Conservation (phyloP, 805 yeast genomes). For the Yueomyces sinensis region DNA sequence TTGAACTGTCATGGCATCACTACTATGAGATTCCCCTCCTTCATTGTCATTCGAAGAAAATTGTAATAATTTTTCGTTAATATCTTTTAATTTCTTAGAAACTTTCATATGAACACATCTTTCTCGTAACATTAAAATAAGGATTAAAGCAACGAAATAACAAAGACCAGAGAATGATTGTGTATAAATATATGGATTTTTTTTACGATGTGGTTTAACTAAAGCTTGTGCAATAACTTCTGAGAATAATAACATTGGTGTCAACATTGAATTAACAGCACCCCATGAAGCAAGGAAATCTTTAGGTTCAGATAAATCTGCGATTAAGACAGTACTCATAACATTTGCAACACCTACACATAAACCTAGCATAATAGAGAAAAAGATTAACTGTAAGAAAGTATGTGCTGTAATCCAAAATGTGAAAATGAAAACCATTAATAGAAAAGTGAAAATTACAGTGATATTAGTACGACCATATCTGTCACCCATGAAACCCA, state of each 20-base stretch:
- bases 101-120: no score
- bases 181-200: conserved; percentile 40
- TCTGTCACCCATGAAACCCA: conserved; percentile 33
- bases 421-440: conserved; percentile 28
- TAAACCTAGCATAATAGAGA: conserved; percentile 31
- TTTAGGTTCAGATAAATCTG: conserved; percentile 28
- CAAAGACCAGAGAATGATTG: conserved; percentile 47
- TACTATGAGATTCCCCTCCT: no score
- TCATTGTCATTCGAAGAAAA: no score
- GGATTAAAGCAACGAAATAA: conserved; percentile 29
- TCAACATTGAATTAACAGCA: conserved; percentile 21
- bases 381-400: conserved; percentile 29
- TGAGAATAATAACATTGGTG: conserved; percentile 28
- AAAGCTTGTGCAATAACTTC: conserved; percentile 45
- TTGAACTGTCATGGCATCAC: no score
- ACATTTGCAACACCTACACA: conserved; percentile 34
- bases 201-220: conserved; percentile 8
- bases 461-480: conserved; percentile 36
- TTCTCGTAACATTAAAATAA: conserved; percentile 38
- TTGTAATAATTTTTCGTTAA: no score
- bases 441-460: conserved; percentile 22
- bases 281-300: conserved; percentile 29
- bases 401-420: conserved; percentile 37
- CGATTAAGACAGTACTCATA: conserved; percentile 29
- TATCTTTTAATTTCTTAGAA: no score